Evolutionary conservation across 371 early-diverging fungal genomes (phyloP).

Genomic region (Mucor irregularis): DNA sequence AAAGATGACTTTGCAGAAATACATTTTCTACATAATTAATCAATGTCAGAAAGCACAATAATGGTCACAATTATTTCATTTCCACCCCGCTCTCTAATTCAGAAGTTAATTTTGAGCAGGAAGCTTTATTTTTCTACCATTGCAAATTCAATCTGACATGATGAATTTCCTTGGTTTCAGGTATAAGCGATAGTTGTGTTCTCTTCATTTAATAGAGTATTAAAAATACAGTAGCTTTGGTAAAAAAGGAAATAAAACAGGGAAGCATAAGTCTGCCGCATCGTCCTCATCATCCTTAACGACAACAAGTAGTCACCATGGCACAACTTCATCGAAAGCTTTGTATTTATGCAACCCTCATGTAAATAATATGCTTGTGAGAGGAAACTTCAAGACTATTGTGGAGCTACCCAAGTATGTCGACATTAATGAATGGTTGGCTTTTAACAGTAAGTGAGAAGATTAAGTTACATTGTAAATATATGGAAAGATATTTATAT

Average conservation of each 20-base stretch:
- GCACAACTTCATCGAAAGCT: slow-evolving; percentile 44
- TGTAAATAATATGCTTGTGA: slow-evolving; percentile 82
- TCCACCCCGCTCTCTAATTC: too few species aligned
- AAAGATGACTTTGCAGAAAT: too few species aligned
- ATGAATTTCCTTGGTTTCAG: slow-evolving; percentile 46
- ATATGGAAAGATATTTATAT: not conserved
- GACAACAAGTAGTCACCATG: slow-evolving; percentile 4
- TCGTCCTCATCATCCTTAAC: slow-evolving; percentile 26
- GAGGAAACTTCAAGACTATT: slow-evolving; percentile 88
- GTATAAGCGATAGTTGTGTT: too few species aligned
- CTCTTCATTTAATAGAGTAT: too few species aligned
- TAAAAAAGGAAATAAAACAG: slow-evolving; percentile 37
- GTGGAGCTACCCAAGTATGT: slow-evolving; percentile 88
- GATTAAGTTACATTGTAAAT: not conserved
- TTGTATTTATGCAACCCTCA: slow-evolving; percentile 78
- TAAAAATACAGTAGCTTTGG: slow-evolving; percentile 31
- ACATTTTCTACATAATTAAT: too few species aligned
- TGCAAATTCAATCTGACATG: slow-evolving; percentile 3
- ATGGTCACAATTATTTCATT: too few species aligned
- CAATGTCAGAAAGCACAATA: too few species aligned
- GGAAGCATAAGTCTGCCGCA: slow-evolving; percentile 47
- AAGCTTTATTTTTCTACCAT: not conserved
- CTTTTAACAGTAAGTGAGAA: slow-evolving; percentile 76
- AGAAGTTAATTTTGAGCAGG: too few species aligned
- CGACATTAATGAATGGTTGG: slow-evolving; percentile 95